Base-by-base conservation (phyloP, 441 rosid genomes). In the Hypseocharis bilobata region DNA sequence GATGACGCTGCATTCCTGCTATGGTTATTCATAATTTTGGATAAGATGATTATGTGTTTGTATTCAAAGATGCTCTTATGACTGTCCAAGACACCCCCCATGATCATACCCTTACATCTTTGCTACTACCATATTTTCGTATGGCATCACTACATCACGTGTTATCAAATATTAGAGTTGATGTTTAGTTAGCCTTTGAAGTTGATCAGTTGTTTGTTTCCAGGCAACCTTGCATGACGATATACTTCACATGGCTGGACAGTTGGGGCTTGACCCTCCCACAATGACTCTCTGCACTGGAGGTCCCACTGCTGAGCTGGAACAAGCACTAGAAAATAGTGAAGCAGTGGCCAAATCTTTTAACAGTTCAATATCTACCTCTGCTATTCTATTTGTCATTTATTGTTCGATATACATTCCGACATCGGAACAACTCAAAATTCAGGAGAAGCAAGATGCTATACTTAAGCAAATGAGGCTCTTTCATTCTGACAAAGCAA, bases 211-310 rank as follows among this genome's bases (percentile, higher is more conserved):
- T 13, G 44, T 69, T 70, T 62, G 10, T 63, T 71, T 66, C 17
- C 77, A 93, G 99, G 97, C 99, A 14, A 88, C 97, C 65, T 85
- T 88, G 83, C 95, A 86, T 68, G 81, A 83, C 78, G 81, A 82
- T 76, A 71, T 88, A 55, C 88, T 93, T 55, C 78, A 86, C 83
- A 93, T 91, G 97, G 97, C 99, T 75, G 96, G 99, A 42, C 99
- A 93, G 70, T 74, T 91, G 81, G 97, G 97, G 28, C 92, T 93
- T 63, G 88, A 86, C 72, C 97, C 97, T 71, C 87, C 97, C 44
- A 85, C 89, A 0, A 91, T 88, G 97, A 77, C 77, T 68, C 81
- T 91, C 22, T 75, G 74, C 78, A 68, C 20, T 11, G 95, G 83
- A 66, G 93, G 93, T 27, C 74, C 89, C 36, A 26, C 77, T 54